phyloP scores from a whole-genome alignment of 345 rosid genomes.

The Populus pruinosa region DNA sequence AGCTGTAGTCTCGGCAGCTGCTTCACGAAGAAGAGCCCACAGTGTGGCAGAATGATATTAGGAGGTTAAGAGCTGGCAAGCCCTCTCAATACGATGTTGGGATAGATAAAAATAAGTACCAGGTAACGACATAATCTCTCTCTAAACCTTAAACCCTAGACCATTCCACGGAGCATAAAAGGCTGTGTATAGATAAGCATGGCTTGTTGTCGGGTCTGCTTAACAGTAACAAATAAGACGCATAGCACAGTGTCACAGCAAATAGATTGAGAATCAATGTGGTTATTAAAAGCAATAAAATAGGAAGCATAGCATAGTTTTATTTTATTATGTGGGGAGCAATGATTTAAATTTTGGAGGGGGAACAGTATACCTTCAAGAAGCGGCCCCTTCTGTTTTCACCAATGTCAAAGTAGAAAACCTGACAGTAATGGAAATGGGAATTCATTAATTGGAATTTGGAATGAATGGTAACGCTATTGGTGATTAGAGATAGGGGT shows the following conservation, averaged over 20 bases:
- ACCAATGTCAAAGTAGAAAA: slow-evolving; percentile 94
- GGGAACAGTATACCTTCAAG: slow-evolving; percentile 54
- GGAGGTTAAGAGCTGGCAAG: background rate
- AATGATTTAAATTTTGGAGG: background rate
- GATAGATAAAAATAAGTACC: background rate
- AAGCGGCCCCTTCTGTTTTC: slow-evolving; percentile 95
- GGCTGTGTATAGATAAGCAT: no score
- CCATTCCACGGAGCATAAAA: background rate
- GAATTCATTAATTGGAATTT: background rate
- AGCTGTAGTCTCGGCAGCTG: background rate
- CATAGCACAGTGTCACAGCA: background rate
- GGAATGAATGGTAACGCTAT: background rate
- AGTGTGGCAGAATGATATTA: background rate
- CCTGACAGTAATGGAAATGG: slow-evolving; percentile 31
- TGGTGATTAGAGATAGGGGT: background rate
- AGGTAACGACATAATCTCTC: background rate
- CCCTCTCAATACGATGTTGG: background rate
- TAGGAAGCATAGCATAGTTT: background rate
- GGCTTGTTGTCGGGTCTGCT: background rate
- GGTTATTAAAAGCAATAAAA: background rate
- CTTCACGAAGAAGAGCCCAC: background rate
- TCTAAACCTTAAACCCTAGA: background rate
- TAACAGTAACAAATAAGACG: background rate
- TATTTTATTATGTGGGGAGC: background rate
- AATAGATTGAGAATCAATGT: background rate